A percentile compares a stretch with the other conserved stretches of the same genome.
Conservation (phyloP, 306 rosid genomes). For the Senna siamea region DNA sequence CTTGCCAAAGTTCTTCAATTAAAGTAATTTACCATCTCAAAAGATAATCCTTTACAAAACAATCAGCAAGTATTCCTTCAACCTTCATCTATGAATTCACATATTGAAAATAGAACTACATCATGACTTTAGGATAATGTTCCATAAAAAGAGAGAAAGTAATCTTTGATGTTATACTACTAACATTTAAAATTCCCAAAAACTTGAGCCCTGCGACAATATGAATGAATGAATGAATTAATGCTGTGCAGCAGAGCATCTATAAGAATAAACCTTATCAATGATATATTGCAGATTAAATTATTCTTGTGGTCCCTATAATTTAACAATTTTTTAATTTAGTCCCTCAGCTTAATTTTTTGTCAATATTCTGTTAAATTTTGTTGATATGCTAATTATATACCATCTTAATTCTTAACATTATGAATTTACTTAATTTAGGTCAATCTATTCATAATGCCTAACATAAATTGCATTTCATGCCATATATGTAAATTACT, state of each 20-base stretch:
- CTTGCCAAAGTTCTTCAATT: neutral
- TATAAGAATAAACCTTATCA: neutral
- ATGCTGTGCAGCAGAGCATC: slow-evolving; percentile 3
- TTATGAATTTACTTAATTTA: too few species aligned
- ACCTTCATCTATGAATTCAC: neutral
- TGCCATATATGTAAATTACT: too few species aligned
- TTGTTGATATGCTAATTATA: too few species aligned
- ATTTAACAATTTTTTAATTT: too few species aligned
- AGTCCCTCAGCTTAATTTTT: too few species aligned
- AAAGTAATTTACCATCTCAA: neutral
- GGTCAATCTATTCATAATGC: too few species aligned
- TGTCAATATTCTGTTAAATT: too few species aligned
- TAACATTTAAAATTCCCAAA: slow-evolving; percentile 3
- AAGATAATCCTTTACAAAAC: slow-evolving; percentile 24
- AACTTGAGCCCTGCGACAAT: neutral
- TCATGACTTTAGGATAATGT: neutral
- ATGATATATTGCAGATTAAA: neutral
- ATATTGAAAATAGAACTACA: neutral
- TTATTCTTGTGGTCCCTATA: too few species aligned
- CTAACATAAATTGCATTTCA: too few species aligned
- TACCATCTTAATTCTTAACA: too few species aligned
- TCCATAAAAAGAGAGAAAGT: neutral
- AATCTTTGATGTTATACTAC: neutral
- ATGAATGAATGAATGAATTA: slow-evolving; percentile 9
- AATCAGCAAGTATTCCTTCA: slow-evolving; percentile 14